Base-by-base conservation (phyloP, 1,284 basidiomycete genomes). In the Marasmius oreades region DNA sequence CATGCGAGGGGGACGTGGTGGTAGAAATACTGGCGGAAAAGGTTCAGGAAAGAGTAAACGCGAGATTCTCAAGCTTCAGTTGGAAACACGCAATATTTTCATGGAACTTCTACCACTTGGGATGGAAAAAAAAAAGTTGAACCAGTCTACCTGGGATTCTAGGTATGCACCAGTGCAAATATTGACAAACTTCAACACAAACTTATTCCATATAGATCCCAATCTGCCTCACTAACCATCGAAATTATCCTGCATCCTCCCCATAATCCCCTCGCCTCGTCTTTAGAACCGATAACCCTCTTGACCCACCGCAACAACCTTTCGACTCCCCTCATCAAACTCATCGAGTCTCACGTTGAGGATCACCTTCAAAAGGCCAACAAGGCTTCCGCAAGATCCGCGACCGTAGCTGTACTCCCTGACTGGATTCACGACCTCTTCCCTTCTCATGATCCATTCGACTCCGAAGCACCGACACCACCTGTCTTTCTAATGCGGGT, bases 61-160 rank as follows among this genome's bases (percentile, higher is more conserved):
- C 46, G 52, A 57, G 56, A 53, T 59, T 16, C 39, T 60, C 5
- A 58, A 53, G 45, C 16, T 44, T 22, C 51, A 58, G 31, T 55
- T 60, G 45, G 69, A 51, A 63, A 61, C 50, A 57, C 63, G 55
- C 58, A 62, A 44, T 59, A 84, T 91, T 59, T 86, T 90, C 36
- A 79, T 94, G 67, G 88, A 92, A 44, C 65, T 91, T 55, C 77
- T 95, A 50, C 84, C 92, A 0, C 70, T 78, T 33, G 93, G 92
- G n/a, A 95, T 95, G 93, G 86, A 88, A 64, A 76, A 83, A 60
- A 76, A 85, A 60, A 85, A 79, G 61, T 63, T 79, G 55, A 95
- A 93, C 68, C 88, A 92, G 69, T 92, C 90, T 8, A 79, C 77
- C 43, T 93, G 89, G 84, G 88, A 93, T 72, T 75, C 77, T 66